phyloP scores from a whole-genome alignment of 208 protist genomes.

The Acanthamoeba rhysodes region DNA sequence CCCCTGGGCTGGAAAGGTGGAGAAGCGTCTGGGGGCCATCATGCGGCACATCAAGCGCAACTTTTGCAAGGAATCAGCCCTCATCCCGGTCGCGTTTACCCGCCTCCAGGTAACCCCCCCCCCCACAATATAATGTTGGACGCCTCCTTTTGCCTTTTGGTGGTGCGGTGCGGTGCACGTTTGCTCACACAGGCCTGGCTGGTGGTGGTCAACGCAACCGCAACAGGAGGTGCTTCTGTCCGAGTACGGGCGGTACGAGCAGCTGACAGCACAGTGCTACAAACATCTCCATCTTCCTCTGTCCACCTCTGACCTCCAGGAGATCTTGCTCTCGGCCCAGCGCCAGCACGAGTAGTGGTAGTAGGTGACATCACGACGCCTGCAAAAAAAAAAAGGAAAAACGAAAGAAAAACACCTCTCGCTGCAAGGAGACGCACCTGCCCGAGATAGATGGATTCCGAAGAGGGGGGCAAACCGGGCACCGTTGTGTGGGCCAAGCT shows the following conservation, averaged over 20 bases:
- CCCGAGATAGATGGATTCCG: no score
- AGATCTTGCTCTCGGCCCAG: neutral
- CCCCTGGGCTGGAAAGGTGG: no score
- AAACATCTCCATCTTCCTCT: neutral
- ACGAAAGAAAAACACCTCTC: neutral
- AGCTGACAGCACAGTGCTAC: slow-evolving; percentile 37
- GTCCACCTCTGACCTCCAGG: slow-evolving; percentile 28
- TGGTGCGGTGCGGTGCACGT: no score
- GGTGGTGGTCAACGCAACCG: no score
- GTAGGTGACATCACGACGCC: no score
- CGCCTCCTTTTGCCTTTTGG: no score
- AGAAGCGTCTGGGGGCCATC: neutral
- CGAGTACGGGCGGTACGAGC: neutral
- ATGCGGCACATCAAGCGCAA: neutral
- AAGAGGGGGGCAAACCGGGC: neutral
- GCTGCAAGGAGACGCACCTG: no score
- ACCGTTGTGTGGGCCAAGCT: neutral
- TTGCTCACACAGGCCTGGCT: no score
- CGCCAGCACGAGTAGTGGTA: neutral
- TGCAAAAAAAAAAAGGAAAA: neutral
- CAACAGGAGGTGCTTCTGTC: slow-evolving; percentile 7
- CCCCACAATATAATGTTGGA: no score
- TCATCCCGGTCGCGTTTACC: neutral
- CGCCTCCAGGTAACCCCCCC: neutral
- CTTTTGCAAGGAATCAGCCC: neutral